Evolutionary conservation across 2,329 filamentous ascomycete genomes (phyloP).

Genomic region (Apiospora malaysiana): DNA sequence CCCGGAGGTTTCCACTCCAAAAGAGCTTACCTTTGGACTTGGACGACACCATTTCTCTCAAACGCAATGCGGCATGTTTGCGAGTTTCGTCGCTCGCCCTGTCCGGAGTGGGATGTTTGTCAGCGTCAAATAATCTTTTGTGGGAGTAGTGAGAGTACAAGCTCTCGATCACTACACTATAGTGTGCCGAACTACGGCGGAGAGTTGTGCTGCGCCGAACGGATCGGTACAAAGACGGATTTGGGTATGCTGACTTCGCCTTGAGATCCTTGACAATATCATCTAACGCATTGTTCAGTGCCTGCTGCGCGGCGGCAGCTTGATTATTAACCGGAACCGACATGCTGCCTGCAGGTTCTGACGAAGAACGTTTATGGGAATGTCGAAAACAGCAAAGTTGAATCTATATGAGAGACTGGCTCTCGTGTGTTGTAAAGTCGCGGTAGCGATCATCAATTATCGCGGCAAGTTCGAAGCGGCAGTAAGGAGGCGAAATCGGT

Average conservation of each 20-base stretch:
- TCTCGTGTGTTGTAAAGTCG: neutral
- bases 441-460: conserved; percentile 6
- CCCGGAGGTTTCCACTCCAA: neutral
- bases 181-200: neutral
- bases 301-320: conserved; percentile 9
- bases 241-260: conserved; percentile 52
- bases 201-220: neutral
- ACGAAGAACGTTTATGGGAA: neutral
- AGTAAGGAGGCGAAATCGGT: neutral
- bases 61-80: conserved; percentile 58
- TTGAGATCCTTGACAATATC: conserved; percentile 60
- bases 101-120: neutral
- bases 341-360: neutral
- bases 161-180: neutral
- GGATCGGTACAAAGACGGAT: neutral
- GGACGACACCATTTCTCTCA: conserved; percentile 60
- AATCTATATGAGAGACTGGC: neutral
- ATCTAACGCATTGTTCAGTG: conserved; percentile 52
- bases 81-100: conserved; percentile 56
- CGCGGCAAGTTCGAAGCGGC: neutral
- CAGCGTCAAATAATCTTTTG: conserved; percentile 28
- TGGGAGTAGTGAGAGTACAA: conserved; percentile 19
- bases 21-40: conserved; percentile 58
- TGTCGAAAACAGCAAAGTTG: neutral
- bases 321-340: conserved; percentile 10